A percentile compares a stretch with the other conserved stretches of the same genome.
These are phyloP conservation scores for Hexamita inflata DNA, from an alignment of 208 protist species.

Conservation along the genomic window DNA sequence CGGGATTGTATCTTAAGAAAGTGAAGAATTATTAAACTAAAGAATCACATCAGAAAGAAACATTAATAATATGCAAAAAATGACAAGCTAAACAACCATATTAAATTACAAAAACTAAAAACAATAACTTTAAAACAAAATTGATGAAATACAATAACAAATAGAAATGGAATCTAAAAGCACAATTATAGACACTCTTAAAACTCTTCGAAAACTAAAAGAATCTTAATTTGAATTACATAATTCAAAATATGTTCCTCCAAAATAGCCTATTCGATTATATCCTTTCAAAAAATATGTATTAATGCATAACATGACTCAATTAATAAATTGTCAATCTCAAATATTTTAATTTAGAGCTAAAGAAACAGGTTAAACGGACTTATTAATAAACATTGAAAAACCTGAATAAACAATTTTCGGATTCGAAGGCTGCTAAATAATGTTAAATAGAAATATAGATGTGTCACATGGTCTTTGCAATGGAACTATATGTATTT, in stretches of 20 bases:
- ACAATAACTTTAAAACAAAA: background rate
- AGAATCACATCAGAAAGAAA: background rate
- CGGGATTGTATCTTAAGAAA: background rate
- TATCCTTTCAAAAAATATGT: background rate
- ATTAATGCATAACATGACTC: background rate
- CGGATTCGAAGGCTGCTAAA: background rate
- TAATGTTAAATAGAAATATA: background rate
- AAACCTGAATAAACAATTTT: background rate
- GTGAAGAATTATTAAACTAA: background rate
- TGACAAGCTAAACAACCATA: background rate
- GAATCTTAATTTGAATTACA: background rate
- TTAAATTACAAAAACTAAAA: background rate
- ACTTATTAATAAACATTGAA: background rate
- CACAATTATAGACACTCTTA: background rate
- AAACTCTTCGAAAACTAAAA: background rate
- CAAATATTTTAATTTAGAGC: background rate
- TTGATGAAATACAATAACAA: background rate
- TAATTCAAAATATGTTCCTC: background rate
- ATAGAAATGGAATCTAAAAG: background rate
- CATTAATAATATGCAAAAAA: background rate
- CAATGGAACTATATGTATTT: background rate
- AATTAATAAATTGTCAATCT: background rate
- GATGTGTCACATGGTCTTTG: background rate
- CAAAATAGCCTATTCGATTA: background rate
- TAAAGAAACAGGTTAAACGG: background rate